These are phyloP conservation scores for Citrus australasica DNA, from an alignment of 345 rosid genomes.

Conservation along the genomic window DNA sequence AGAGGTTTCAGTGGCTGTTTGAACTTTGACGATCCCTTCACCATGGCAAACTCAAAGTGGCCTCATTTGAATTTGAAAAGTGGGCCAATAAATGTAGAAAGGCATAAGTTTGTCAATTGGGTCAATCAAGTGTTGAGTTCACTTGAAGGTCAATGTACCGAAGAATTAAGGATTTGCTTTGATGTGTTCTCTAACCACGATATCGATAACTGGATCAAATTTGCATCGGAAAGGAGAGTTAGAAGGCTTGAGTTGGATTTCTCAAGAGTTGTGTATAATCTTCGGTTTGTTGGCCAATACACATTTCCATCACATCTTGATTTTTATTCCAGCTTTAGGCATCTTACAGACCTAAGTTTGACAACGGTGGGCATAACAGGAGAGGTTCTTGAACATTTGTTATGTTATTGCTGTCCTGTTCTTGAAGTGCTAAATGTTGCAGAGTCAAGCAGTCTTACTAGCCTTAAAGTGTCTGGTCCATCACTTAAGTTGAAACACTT, in stretches of 20 bases:
- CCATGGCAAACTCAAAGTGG: background rate
- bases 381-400: background rate
- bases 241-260: background rate
- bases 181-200: background rate
- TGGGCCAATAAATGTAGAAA: background rate
- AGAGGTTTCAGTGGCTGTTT: background rate
- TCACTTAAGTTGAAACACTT: background rate
- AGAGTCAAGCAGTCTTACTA: background rate
- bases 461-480: background rate
- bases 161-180: background rate
- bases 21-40: background rate
- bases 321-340: background rate
- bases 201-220: background rate
- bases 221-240: background rate
- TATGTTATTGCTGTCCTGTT: background rate
- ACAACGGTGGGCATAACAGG: background rate
- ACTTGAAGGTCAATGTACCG: background rate
- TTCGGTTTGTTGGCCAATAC: background rate
- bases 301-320: background rate
- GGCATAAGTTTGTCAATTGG: background rate
- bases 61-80: background rate
- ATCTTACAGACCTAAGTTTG: background rate
- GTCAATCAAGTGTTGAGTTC: background rate
- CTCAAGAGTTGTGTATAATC: background rate
- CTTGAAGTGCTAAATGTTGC: too few relatives aligned